Evolutionary conservation across 306 rosid genomes (phyloP), one percentile per base, ranked within the genome.

Genomic region (Gynostemma pentaphyllum): DNA sequence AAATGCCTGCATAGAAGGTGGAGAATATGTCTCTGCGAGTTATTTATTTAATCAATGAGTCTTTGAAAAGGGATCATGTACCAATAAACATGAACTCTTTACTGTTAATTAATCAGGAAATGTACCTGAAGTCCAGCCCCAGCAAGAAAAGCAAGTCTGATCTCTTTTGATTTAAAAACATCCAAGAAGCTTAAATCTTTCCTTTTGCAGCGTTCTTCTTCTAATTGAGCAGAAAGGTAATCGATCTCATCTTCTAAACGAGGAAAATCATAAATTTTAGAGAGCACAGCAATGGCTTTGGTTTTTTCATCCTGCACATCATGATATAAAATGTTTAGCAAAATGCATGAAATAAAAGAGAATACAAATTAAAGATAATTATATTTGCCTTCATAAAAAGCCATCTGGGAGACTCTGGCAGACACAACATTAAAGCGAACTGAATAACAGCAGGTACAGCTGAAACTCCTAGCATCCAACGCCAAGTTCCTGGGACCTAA

Each of bases 351-450:
- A 26, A 46, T 26, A 24, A 22, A 63, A 18, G 4, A 45, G 4
- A 22, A 65, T 18, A 9, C 7, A 64, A 57, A 34, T 59, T 59
- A 21, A 59, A 21, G 19, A 11, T 9, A 15, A 28, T 2, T 23
- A 14, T 13, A 15, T 6, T 40, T 53, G 83, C 96, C 87, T 83
- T 81, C 69, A 80, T 80, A 73, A 85, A 83, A 66, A 91, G 97
- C 97, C 97, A 91, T 66, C 91, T 76, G 1, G 97, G 97, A 50
- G 97, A 91, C 72, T 91, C 96, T 3, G 97, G 97, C 13, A 90
- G 71, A 66, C 15, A 83, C 15, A 90, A 78, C 96, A 90, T 90
- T 68, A 81, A 85, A 61, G 28, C 23, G 69, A 90, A 90, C 73
- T 87, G 97, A 80, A 87, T 47, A 24, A 87, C 12, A 32, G 97